phyloP scores from a whole-genome alignment of 2,329 filamentous ascomycete genomes.

The Metarhizium rileyi region DNA sequence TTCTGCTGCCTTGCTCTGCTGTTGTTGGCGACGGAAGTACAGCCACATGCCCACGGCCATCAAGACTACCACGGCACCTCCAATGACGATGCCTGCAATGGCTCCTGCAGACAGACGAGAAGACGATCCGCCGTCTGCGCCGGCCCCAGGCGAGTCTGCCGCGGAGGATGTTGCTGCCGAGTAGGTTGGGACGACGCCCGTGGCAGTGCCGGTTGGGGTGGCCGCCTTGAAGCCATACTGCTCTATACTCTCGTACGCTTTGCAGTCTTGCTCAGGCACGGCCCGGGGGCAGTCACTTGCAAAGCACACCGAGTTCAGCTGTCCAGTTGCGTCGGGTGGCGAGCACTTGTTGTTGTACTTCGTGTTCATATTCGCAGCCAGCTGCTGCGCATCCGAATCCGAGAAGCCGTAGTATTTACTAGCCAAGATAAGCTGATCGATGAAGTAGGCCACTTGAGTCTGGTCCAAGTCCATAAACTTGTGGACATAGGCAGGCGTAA shows the following conservation, averaged over 20 bases:
- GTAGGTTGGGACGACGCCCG: background rate
- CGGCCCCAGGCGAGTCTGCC: background rate
- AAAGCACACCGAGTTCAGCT: slow-evolving; percentile 20
- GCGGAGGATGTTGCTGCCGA: background rate
- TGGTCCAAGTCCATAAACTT: slow-evolving; percentile 23
- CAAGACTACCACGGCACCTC: slow-evolving; percentile 13
- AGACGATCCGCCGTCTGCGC: background rate
- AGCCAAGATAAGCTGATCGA: slow-evolving; percentile 18
- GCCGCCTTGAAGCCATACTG: slow-evolving; percentile 10
- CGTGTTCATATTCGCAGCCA: slow-evolving; percentile 15
- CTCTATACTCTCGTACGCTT: slow-evolving; percentile 14
- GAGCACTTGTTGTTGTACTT: slow-evolving; percentile 20
- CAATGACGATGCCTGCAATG: slow-evolving; percentile 19
- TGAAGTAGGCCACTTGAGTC: slow-evolving; percentile 20
- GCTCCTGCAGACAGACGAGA: slow-evolving; percentile 8
- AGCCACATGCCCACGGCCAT: slow-evolving; percentile 10
- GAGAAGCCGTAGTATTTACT: slow-evolving; percentile 19
- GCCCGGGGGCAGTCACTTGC: slow-evolving; percentile 18
- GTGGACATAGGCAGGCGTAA: slow-evolving; percentile 20
- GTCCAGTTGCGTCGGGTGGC: slow-evolving; percentile 12
- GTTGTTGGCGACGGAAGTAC: slow-evolving; percentile 10
- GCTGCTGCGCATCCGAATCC: slow-evolving; percentile 13
- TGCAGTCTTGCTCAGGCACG: slow-evolving; percentile 16
- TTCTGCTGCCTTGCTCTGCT: background rate
- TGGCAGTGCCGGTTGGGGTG: slow-evolving; percentile 5